phyloP scores from a whole-genome alignment of 1,284 basidiomycete species.

The Coriolopsis trogii region DNA sequence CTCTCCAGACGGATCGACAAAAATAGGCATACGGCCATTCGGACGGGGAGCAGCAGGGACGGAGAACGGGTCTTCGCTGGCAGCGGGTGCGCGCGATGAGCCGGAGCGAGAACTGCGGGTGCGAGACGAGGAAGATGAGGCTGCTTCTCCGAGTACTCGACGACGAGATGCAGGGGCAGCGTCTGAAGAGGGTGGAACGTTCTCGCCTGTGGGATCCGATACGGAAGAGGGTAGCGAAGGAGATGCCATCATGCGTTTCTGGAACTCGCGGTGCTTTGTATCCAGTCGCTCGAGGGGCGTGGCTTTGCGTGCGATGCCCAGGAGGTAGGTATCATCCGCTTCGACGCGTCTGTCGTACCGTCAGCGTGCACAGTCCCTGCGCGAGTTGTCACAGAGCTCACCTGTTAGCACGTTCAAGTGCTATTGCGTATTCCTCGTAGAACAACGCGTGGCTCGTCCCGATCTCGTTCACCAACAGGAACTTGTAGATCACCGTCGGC shows the following conservation, averaged over 20 bases:
- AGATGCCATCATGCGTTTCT: slow-evolving; percentile 77
- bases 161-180: slow-evolving; percentile 33
- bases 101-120: slow-evolving; percentile 22
- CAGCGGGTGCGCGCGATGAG: slow-evolving; percentile 19
- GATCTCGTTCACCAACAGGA: slow-evolving; percentile 88
- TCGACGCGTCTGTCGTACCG: slow-evolving; percentile 65
- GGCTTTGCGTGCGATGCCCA: slow-evolving; percentile 87
- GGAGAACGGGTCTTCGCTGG: slow-evolving; percentile 27
- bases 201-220: background rate
- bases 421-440: slow-evolving; percentile 90
- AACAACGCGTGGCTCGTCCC: slow-evolving; percentile 81
- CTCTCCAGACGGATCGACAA: slow-evolving; percentile 66
- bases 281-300: slow-evolving; percentile 86
- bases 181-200: slow-evolving; percentile 29
- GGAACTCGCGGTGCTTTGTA: slow-evolving; percentile 83
- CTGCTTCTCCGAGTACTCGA: slow-evolving; percentile 40
- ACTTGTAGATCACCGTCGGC: slow-evolving; percentile 79
- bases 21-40: slow-evolving; percentile 66
- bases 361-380: slow-evolving; percentile 1
- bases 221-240: slow-evolving; percentile 25
- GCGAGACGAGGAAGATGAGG: slow-evolving; percentile 30
- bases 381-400: slow-evolving; percentile 40
- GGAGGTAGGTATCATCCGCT: slow-evolving; percentile 84
- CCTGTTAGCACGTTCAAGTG: slow-evolving; percentile 77
- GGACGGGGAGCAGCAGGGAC: slow-evolving; percentile 37